Conservation (phyloP, 1,284 basidiomycete genomes). For the Garcileccinum viscosum region DNA sequence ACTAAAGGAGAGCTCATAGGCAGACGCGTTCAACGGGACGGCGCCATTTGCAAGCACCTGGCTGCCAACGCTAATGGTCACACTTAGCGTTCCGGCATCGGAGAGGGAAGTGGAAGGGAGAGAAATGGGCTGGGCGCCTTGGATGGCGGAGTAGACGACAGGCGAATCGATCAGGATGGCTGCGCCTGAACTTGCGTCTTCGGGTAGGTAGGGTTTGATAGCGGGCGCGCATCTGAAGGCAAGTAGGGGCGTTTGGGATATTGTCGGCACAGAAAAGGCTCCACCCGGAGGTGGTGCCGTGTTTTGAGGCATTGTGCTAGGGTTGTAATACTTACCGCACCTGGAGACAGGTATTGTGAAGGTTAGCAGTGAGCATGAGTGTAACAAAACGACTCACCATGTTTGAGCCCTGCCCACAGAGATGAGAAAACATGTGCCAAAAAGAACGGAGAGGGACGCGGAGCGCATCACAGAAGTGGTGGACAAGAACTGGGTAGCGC, state of each 20-base stretch:
- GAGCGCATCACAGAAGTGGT: conserved; percentile 12
- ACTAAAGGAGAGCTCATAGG: conserved; percentile 32
- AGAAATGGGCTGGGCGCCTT: conserved; percentile 27
- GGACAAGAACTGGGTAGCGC: background rate
- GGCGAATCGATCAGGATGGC: conserved; percentile 34
- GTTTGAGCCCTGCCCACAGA: conserved; percentile 35
- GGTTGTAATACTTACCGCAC: conserved; percentile 40
- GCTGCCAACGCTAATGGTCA: conserved; percentile 30
- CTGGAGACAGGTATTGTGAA: conserved; percentile 16
- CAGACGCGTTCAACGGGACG: conserved; percentile 38
- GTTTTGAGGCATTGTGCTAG: conserved; percentile 28
- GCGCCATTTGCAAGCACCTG: conserved; percentile 25
- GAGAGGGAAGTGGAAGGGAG: conserved; percentile 32
- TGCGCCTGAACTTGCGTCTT: conserved; percentile 30
- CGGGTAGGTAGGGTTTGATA: conserved; percentile 36
- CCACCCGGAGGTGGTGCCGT: conserved; percentile 35
- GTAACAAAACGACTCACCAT: conserved; percentile 35
- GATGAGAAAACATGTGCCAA: conserved; percentile 25
- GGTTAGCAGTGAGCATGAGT: background rate
- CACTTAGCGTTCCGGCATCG: conserved; percentile 30
- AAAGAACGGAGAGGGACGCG: conserved; percentile 17
- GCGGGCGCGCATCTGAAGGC: conserved; percentile 39
- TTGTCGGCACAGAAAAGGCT: conserved; percentile 23
- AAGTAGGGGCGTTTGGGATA: conserved; percentile 30
- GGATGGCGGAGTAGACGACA: conserved; percentile 33